Base-by-base conservation (phyloP, 2,329 filamentous ascomycete genomes). In the Cyanodermella asteris region DNA sequence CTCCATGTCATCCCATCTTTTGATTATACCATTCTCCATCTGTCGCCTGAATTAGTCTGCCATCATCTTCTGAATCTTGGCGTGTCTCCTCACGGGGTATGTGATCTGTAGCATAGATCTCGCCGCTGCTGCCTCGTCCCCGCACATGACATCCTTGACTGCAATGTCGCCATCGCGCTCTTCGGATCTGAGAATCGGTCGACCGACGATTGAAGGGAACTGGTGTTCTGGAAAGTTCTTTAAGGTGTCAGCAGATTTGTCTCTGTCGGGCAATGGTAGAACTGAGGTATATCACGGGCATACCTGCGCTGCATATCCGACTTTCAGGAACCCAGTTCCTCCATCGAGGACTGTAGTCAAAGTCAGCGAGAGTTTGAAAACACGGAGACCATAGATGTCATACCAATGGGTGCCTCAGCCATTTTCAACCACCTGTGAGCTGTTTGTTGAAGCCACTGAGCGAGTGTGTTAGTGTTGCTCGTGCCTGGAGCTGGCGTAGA, bases 1-100 rank as follows among this genome's bases (percentile, higher is more conserved):
- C 59, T 91, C 78, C 87, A 97, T 97, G 51, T 97, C 87, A 40
- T 97, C 87, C 87, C 87, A 97, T 46, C 81, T 82, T 66, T 93
- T 94, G 38, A 97, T 81, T 43, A 97, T 94, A 42, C 87, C 87
- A 50, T 97, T 97, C 53, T 97, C 87, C 87, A 97, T 97, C 67
- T 73, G 50, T 31, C 39, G 14, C 28, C 24, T 19, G 9, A 11
- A 7, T 16, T 6, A n/a, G 15, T 17, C 10, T 16, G 23, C 3
- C 6, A 6, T 9, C 12, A 7, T 7, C 14, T 18, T 2, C 13
- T 12, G 7, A 17, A 10, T 5, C 5, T 11, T 3, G 9, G 4
- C 11, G 5, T 5, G 8, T 21, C 5, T 9, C 7, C 63, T 38
- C 64, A 73, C 68, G 39, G 87, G 87, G 50, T 97, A 97, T 51